These are phyloP conservation scores for Lasiodiplodia sp. DNA, from an alignment of 2,329 filamentous ascomycete species.

Conservation along the genomic window DNA sequence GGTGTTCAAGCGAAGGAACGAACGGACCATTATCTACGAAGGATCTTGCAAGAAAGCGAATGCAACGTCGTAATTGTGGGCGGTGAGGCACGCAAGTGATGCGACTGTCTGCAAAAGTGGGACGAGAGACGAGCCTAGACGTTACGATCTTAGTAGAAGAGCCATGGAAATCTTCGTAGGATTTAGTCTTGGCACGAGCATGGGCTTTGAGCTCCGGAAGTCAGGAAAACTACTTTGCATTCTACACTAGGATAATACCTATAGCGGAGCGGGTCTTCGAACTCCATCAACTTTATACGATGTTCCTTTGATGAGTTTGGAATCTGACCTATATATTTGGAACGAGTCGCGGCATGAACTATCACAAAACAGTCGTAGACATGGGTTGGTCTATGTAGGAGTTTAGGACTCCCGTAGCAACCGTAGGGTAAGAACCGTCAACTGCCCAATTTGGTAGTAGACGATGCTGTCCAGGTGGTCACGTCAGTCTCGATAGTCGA, in stretches of 20 bases:
- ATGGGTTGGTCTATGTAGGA: background rate
- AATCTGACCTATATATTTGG: background rate
- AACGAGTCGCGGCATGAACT: background rate
- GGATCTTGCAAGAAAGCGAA: background rate
- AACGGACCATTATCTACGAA: background rate
- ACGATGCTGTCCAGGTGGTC: background rate
- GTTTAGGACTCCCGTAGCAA: background rate
- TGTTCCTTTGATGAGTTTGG: background rate
- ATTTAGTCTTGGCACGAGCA: too few relatives aligned
- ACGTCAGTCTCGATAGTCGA: background rate
- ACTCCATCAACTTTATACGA: too few relatives aligned
- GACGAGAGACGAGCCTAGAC: background rate
- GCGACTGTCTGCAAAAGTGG: background rate
- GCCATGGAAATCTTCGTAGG: too few relatives aligned
- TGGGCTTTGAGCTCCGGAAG: too few relatives aligned
- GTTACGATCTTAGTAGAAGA: too few relatives aligned
- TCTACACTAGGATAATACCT: too few relatives aligned
- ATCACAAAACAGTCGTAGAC: background rate
- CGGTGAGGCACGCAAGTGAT: background rate
- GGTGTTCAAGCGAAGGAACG: background rate
- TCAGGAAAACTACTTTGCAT: too few relatives aligned
- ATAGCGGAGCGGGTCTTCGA: too few relatives aligned
- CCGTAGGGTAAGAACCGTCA: background rate
- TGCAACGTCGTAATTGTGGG: background rate
- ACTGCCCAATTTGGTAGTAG: background rate